Percentiles rank a stretch among this genome's conserved stretches.
Evolutionary conservation across 75 land plant genomes (phyloP).

Genomic region (Ceratopteris richardii): DNA sequence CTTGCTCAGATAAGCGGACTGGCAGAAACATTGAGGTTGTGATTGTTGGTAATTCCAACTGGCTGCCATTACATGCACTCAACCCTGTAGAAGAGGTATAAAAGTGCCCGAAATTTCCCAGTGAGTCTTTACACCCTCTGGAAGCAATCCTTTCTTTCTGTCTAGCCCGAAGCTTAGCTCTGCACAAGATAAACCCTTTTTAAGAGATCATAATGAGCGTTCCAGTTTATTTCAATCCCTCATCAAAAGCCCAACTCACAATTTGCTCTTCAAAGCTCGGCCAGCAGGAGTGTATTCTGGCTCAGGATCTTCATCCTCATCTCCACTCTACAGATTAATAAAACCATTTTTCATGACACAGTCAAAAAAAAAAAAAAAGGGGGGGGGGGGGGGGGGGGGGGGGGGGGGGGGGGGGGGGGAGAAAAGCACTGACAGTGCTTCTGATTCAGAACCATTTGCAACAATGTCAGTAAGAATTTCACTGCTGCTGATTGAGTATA

Average conservation of each 20-base stretch:
- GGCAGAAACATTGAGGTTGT: too few relatives aligned
- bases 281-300: slow-evolving; percentile 90
- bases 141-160: slow-evolving; percentile 72
- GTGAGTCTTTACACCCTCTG: neutral
- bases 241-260: slow-evolving; percentile 67
- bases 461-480: too few relatives aligned
- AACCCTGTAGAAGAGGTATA: neutral
- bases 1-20: too few relatives aligned
- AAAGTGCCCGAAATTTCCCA: neutral
- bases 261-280: slow-evolving; percentile 70
- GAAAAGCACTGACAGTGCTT: too few relatives aligned
- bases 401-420: too few relatives aligned
- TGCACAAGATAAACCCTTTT: slow-evolving; percentile 15
- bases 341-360: too few relatives aligned
- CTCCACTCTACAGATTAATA: slow-evolving; percentile 2
- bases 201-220: neutral
- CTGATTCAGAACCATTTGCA: too few relatives aligned
- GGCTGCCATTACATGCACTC: neutral
- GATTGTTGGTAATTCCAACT: too few relatives aligned
- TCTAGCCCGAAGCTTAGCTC: slow-evolving; percentile 73
- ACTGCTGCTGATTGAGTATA: too few relatives aligned
- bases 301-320: slow-evolving; percentile 41
- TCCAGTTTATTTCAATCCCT: too few relatives aligned
- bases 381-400: too few relatives aligned
- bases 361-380: too few relatives aligned